Conservation (phyloP, 2,329 filamentous ascomycete species). For the Mollisiaceae sp. region DNA sequence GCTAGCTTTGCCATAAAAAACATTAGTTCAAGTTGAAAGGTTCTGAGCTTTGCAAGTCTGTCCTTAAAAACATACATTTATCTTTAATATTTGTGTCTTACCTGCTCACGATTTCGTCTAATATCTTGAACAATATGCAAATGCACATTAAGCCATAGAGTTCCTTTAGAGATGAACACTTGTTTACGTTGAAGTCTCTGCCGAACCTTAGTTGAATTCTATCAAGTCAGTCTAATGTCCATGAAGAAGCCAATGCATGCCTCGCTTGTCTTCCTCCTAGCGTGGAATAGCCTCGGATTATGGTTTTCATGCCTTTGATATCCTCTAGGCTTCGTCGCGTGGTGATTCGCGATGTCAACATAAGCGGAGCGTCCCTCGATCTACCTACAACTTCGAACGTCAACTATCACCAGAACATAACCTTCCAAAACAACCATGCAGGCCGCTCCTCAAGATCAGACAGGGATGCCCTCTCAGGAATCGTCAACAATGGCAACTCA, state of each 20-base stretch:
- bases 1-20: background rate
- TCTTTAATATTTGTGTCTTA: background rate
- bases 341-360: conserved; percentile 5
- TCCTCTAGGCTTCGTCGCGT: background rate
- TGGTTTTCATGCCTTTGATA: background rate
- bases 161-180: background rate
- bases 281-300: background rate
- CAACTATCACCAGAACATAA: background rate
- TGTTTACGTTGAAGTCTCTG: background rate
- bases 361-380: background rate
- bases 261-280: background rate
- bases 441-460: background rate
- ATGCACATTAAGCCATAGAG: too few species aligned
- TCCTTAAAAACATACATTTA: background rate
- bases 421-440: background rate
- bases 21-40: background rate
- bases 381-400: background rate
- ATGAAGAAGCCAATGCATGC: background rate
- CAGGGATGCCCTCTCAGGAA: background rate
- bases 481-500: background rate
- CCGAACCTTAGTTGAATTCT: background rate
- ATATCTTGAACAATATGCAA: too few species aligned
- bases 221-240: background rate
- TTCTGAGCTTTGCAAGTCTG: background rate
- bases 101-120: background rate